Conservation (phyloP, 192 early-diverging fungal species). For the Umbelopsis vinacea region DNA sequence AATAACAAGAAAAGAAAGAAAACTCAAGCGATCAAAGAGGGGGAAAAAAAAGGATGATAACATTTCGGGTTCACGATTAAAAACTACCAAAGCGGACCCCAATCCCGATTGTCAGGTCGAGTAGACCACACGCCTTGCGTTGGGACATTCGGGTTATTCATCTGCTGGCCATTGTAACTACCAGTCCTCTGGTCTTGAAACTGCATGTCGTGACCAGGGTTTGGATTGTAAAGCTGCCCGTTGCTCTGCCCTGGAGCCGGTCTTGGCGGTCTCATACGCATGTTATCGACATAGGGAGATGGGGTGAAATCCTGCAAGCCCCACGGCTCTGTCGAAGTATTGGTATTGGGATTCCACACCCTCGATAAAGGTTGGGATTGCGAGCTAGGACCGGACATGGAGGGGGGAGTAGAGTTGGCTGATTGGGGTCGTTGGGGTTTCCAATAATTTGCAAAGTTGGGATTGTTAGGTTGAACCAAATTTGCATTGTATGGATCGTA, state of each 20-base stretch:
- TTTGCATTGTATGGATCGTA: background rate
- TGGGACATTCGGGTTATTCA: background rate
- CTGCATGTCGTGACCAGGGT: background rate
- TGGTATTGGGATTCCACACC: constrained; percentile 13
- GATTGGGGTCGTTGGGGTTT: constrained; percentile 4
- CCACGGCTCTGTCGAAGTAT: constrained; percentile 1
- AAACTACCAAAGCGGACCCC: constrained; percentile 11
- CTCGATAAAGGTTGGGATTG: constrained; percentile 4
- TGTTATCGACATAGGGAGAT: background rate
- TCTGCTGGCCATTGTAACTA: background rate
- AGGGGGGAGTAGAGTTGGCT: background rate
- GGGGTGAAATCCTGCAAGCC: background rate
- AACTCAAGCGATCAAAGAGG: background rate
- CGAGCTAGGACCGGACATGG: background rate
- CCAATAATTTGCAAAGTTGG: constrained; percentile 17
- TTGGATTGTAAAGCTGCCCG: background rate
- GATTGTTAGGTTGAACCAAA: background rate
- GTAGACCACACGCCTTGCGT: background rate
- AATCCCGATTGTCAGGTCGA: constrained; percentile 19
- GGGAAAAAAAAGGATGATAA: background rate
- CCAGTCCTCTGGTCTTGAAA: background rate
- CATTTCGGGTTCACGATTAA: background rate
- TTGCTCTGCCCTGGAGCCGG: background rate
- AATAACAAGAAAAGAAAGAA: background rate
- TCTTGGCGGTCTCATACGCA: constrained; percentile 7